A percentile compares a stretch with the other conserved stretches of the same genome.
Evolutionary conservation across 1,139 yeast genomes (phyloP).

Genomic region (Casaregolazyma lundiana): DNA sequence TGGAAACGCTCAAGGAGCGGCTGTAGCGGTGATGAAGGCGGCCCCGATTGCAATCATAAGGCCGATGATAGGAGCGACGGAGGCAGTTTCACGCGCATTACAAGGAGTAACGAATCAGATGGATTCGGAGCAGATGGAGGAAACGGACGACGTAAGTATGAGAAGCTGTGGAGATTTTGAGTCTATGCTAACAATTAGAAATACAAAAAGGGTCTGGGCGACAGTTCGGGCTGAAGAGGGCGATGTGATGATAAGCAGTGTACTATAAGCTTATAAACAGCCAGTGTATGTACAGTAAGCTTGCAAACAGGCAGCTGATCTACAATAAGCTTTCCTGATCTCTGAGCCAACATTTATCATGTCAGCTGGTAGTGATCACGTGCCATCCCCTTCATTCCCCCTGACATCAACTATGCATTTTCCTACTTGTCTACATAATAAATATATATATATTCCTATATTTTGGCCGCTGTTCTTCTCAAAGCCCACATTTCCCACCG

Average conservation of each 20-base stretch:
- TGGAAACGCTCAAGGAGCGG: constrained; percentile 56
- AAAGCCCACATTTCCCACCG: not conserved
- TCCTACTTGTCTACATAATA: too few relatives aligned
- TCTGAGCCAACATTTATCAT: too few relatives aligned
- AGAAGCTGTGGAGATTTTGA: not conserved
- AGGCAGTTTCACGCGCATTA: constrained; percentile 75
- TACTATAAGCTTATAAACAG: too few relatives aligned
- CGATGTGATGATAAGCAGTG: too few relatives aligned
- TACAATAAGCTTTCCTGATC: too few relatives aligned
- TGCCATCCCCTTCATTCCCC: too few relatives aligned
- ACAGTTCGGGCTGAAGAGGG: not conserved
- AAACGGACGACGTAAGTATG: constrained; percentile 41
- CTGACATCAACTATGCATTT: too few relatives aligned
- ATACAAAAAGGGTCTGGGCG: constrained; percentile 9
- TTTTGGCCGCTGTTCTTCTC: not conserved
- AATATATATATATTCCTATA: not conserved
- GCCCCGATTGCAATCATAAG: constrained; percentile 78
- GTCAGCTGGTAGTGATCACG: too few relatives aligned
- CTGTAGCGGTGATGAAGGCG: constrained; percentile 62
- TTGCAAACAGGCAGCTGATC: too few relatives aligned
- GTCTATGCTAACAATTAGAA: constrained; percentile 9
- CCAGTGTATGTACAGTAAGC: too few relatives aligned
- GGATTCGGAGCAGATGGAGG: constrained; percentile 54
- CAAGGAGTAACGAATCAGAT: constrained; percentile 81
- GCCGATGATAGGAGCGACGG: constrained; percentile 91